Evolutionary conservation across 1,284 basidiomycete species (phyloP).

Genomic region (Schizopora paradoxa): DNA sequence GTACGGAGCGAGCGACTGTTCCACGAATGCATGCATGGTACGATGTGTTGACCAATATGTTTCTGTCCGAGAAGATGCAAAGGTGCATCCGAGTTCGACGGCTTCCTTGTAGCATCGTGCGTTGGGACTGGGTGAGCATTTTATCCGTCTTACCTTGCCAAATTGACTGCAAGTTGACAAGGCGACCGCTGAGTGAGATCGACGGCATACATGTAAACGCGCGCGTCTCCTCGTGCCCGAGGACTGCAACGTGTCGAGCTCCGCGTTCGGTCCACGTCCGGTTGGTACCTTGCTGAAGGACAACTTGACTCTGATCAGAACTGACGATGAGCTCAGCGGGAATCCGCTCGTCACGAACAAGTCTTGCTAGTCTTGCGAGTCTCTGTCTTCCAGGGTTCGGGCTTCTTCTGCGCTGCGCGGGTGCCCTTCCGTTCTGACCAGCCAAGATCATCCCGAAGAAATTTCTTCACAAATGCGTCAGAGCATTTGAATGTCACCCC

Average conservation of each 20-base stretch:
- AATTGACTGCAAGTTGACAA: slow-evolving; percentile 30
- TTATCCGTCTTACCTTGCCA: slow-evolving; percentile 24
- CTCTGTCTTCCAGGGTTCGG: slow-evolving; percentile 3
- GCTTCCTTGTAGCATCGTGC: slow-evolving; percentile 23
- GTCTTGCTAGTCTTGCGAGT: background rate
- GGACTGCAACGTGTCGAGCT: slow-evolving; percentile 28
- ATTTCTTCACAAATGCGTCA: slow-evolving; percentile 2
- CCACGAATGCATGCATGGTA: background rate
- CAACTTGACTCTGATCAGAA: slow-evolving; percentile 33
- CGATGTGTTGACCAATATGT: slow-evolving; percentile 35
- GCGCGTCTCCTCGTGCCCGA: slow-evolving; percentile 32
- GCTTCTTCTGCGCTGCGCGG: slow-evolving; percentile 18
- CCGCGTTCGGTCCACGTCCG: slow-evolving; percentile 28
- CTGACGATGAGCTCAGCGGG: slow-evolving; percentile 24
- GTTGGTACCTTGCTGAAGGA: slow-evolving; percentile 25
- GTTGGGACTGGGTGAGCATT: slow-evolving; percentile 21
- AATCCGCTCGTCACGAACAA: background rate
- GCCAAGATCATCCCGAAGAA: background rate
- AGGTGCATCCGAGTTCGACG: slow-evolving; percentile 23
- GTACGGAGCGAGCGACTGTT: background rate
- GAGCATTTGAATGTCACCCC: background rate
- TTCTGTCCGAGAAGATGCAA: slow-evolving; percentile 25
- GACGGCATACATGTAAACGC: slow-evolving; percentile 32
- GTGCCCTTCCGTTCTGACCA: slow-evolving; percentile 12
- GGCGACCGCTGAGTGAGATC: slow-evolving; percentile 23